phyloP scores from a whole-genome alignment of 2,329 filamentous ascomycete species.

The Colletotrichum camelliae region DNA sequence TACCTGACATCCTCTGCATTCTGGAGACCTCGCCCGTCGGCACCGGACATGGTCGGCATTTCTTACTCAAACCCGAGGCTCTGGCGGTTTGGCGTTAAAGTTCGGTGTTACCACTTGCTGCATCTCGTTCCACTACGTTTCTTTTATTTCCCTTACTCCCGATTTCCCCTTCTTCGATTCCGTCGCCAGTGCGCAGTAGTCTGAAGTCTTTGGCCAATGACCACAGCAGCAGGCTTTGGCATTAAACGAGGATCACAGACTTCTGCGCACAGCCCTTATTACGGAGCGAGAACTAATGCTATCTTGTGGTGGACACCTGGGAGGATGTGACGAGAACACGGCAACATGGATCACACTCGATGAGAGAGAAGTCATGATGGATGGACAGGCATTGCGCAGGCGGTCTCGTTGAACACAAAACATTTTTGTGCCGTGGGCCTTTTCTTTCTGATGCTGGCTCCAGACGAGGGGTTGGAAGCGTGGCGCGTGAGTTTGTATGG shows the following conservation, averaged over 20 bases:
- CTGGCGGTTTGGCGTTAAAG: conserved; percentile 43
- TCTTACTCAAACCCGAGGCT: conserved; percentile 30
- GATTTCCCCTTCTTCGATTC: background rate
- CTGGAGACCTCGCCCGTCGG: conserved; percentile 34
- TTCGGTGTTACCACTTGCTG: conserved; percentile 15
- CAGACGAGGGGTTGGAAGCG: background rate
- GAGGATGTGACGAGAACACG: background rate
- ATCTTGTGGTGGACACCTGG: background rate
- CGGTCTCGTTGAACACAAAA: conserved; percentile 5
- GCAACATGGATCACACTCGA: background rate
- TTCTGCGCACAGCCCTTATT: background rate
- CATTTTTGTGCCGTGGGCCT: background rate
- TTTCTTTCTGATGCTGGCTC: background rate
- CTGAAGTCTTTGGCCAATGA: background rate
- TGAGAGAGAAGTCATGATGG: background rate
- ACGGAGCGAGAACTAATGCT: conserved; percentile 2
- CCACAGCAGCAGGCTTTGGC: background rate
- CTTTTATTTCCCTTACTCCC: conserved; percentile 18
- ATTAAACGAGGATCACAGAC: background rate
- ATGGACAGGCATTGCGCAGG: background rate
- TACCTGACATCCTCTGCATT: conserved; percentile 64
- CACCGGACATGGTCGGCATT: background rate
- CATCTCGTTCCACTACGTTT: conserved; percentile 15
- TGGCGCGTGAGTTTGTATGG: conserved; percentile 28
- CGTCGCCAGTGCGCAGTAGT: background rate